Base-by-base conservation (phyloP, 1,284 basidiomycete genomes). In the Tylopilus orsonianus region DNA sequence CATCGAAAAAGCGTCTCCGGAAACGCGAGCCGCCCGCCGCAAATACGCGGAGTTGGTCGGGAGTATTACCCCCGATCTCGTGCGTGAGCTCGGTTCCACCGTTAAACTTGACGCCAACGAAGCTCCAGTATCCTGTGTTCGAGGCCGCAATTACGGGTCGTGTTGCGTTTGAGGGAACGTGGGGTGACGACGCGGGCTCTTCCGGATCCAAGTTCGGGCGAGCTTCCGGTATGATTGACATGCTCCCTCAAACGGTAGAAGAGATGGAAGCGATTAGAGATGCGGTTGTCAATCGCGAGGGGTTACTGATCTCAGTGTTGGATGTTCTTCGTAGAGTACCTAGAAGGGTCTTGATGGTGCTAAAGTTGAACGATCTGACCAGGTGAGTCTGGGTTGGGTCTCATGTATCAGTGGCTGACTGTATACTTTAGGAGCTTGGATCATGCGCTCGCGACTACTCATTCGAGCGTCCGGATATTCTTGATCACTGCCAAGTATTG, bases 401-500 rank as follows among this genome's bases (percentile, higher is more conserved):
- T 27, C 13, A 18, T 12, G 16, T 16, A 29, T 23, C 14, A 16
- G 13, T 5, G 19, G 16, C 22, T 37, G 32, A 30, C 4, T n/a
- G n/a, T n/a, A n/a, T n/a, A n/a, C n/a, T n/a, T 8, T 53, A 88
- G 86, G 70, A 81, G 79, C 65, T 71, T 90, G 41, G 87, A 90
- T 59, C 73, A 83, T 65, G 80, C 85, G 9, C 70, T 90, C 7
- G 78, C 76, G 61, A 91, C 87, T 3, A 93, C 78, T 5, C 87
- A 90, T 65, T 84, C 87, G 9, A 82, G 79, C 63, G 84, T 85
- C 52, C 87, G 94, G 10, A 83, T 97, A 60, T 99, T 97, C 68
- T 68, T 98, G 33, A 90, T 98, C 52, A 88, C 90, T 6, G 94
- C 94, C 0, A 88, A 92, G 59, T 97, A 92, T 68, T 98, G 96